phyloP scores from a whole-genome alignment of 1,284 basidiomycete species.

The Cryptococcus floricola region DNA sequence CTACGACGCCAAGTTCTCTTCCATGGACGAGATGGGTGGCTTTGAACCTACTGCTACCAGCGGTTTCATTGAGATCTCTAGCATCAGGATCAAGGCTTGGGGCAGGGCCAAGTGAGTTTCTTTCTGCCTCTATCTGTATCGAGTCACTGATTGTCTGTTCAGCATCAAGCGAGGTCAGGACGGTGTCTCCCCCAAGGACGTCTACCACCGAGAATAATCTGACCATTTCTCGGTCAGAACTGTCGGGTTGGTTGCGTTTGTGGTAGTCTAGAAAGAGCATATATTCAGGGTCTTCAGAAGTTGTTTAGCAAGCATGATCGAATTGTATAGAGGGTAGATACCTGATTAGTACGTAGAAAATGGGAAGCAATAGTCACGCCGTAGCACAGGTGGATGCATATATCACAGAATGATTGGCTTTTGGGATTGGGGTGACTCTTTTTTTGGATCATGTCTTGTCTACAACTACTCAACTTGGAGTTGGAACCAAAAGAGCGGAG shows the following conservation, averaged over 20 bases:
- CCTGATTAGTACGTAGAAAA: no score
- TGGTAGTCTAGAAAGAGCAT: not conserved
- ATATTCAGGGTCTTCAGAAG: no score
- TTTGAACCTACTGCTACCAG: slow-evolving; percentile 90
- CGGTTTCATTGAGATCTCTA: slow-evolving; percentile 92
- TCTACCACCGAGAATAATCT: slow-evolving; percentile 58
- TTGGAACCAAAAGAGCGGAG: no score
- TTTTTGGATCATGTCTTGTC: no score
- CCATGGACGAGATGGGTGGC: slow-evolving; percentile 98
- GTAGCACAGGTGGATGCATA: no score
- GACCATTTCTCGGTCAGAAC: no score
- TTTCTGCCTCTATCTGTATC: not conserved
- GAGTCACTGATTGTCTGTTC: not conserved
- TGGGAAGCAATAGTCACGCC: no score
- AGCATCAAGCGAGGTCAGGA: slow-evolving; percentile 77
- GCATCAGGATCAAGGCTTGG: slow-evolving; percentile 91
- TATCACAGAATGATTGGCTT: no score
- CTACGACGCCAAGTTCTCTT: slow-evolving; percentile 95
- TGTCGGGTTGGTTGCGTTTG: not conserved
- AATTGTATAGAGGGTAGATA: no score
- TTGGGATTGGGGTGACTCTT: no score
- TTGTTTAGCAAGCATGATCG: no score
- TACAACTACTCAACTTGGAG: no score
- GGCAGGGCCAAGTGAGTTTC: slow-evolving; percentile 45
- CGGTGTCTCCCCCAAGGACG: slow-evolving; percentile 70